Evolutionary conservation across 139 green algal species (phyloP).

Genomic region (Raphidocelis subcapitata): DNA sequence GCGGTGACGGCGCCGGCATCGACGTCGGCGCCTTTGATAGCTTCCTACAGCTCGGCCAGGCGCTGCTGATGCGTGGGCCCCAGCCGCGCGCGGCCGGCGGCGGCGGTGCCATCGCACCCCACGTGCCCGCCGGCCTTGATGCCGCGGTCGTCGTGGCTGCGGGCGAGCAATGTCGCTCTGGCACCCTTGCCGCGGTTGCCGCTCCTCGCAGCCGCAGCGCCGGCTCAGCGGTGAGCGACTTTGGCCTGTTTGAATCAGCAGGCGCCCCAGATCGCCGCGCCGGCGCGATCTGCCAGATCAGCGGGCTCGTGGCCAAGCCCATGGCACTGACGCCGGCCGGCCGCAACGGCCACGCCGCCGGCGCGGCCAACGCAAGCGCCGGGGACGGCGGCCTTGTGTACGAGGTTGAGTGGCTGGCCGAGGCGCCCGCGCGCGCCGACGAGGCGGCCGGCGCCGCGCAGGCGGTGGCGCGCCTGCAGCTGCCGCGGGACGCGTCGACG

Average conservation of each 20-base stretch:
- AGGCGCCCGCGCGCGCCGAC: not conserved
- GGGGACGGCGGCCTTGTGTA: constrained; percentile 25
- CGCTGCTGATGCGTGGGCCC: constrained; percentile 43
- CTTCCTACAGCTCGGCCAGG: constrained; percentile 57
- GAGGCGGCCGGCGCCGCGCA: not conserved
- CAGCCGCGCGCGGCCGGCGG: no score
- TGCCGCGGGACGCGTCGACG: no score
- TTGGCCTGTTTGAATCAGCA: constrained; percentile 19
- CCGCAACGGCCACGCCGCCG: constrained; percentile 3
- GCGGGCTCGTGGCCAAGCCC: constrained; percentile 33
- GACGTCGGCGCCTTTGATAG: constrained; percentile 44
- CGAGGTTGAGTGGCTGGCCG: constrained; percentile 27
- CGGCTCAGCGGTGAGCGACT: constrained; percentile 44
- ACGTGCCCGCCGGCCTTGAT: not conserved
- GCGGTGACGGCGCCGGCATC: constrained; percentile 32
- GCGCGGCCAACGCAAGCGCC: not conserved
- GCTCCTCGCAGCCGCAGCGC: constrained; percentile 15
- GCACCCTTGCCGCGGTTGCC: not conserved
- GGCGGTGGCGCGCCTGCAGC: no score
- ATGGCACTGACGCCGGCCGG: constrained; percentile 1
- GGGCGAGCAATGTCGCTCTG: not conserved
- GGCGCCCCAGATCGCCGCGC: not conserved
- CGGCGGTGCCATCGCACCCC: not conserved
- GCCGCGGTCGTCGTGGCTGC: not conserved
- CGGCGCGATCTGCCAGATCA: constrained; percentile 34